Evolutionary conservation across 176 grass and related monocot genomes (phyloP).

Genomic region (Lolium multiflorum): DNA sequence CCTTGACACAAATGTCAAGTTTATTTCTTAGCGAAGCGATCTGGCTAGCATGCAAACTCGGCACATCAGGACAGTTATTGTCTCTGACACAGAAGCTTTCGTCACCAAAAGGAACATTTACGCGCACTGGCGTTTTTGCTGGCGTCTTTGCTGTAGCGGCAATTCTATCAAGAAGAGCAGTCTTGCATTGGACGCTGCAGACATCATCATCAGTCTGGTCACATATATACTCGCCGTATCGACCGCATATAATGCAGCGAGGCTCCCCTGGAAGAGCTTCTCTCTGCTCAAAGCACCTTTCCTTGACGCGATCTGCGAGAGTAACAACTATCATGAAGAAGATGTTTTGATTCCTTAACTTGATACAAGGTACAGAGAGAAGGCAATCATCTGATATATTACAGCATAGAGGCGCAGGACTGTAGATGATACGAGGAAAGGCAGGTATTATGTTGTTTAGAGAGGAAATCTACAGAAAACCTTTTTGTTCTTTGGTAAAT

Average conservation of each 20-base stretch:
- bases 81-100: slow-evolving; percentile 79
- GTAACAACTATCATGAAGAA: slow-evolving; percentile 33
- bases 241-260: slow-evolving; percentile 70
- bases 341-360: not conserved
- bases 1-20: slow-evolving; percentile 77
- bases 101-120: slow-evolving; percentile 71
- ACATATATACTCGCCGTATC: slow-evolving; percentile 94
- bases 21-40: slow-evolving; percentile 74
- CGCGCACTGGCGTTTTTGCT: slow-evolving; percentile 41
- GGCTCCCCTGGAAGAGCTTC: slow-evolving; percentile 84
- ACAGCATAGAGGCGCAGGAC: not conserved
- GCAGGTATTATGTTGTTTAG: not conserved
- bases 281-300: slow-evolving; percentile 82
- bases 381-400: not conserved
- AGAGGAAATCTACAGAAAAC: slow-evolving; percentile 14
- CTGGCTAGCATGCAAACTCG: slow-evolving; percentile 51
- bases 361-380: not conserved
- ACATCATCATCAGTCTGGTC: slow-evolving; percentile 84
- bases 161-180: slow-evolving; percentile 62
- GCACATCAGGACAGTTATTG: slow-evolving; percentile 44
- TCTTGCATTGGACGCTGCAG: slow-evolving; percentile 87
- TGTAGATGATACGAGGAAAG: not conserved
- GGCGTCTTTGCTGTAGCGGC: slow-evolving; percentile 43
- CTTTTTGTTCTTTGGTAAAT: not conserved
- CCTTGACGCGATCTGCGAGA: slow-evolving; percentile 68